Percentiles rank a stretch among this genome's conserved stretches.
These are phyloP conservation scores for Guillardia theta DNA, from an alignment of 78 protist genomes.

Conservation along the genomic window DNA sequence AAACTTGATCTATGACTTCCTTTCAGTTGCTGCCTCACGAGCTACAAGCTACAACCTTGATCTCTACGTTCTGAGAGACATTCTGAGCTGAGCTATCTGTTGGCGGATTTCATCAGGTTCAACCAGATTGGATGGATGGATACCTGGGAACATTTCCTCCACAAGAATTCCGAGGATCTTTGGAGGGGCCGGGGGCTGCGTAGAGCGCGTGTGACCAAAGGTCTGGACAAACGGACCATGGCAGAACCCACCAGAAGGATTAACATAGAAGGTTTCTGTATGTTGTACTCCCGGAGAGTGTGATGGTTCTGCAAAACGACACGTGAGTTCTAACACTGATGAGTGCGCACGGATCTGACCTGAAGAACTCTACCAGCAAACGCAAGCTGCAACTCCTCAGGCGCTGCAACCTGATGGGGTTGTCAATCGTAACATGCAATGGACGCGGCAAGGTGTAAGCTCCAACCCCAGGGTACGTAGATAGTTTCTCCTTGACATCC, in stretches of 20 bases:
- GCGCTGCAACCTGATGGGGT: too few species aligned
- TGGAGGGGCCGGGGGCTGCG: neutral
- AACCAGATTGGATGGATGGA: too few species aligned
- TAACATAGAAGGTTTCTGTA: neutral
- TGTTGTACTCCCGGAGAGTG: slow-evolving; percentile 25
- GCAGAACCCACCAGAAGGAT: neutral
- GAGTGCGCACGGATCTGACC: neutral
- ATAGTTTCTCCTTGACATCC: neutral
- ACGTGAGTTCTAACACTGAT: neutral
- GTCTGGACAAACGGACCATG: neutral
- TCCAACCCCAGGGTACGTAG: too few species aligned
- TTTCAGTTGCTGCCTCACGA: too few species aligned
- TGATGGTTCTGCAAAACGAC: neutral
- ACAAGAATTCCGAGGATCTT: neutral
- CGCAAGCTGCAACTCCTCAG: neutral
- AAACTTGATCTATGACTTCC: too few species aligned
- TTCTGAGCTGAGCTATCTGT: neutral
- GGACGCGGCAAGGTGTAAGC: too few species aligned
- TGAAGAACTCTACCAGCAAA: neutral
- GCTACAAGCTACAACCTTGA: too few species aligned
- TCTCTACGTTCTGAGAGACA: too few species aligned
- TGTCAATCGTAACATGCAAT: too few species aligned
- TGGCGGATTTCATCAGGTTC: too few species aligned
- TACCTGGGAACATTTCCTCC: too few species aligned
- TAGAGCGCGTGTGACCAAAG: neutral